Conservation (phyloP, 805 yeast species). For the Yarrowia deformans region DNA sequence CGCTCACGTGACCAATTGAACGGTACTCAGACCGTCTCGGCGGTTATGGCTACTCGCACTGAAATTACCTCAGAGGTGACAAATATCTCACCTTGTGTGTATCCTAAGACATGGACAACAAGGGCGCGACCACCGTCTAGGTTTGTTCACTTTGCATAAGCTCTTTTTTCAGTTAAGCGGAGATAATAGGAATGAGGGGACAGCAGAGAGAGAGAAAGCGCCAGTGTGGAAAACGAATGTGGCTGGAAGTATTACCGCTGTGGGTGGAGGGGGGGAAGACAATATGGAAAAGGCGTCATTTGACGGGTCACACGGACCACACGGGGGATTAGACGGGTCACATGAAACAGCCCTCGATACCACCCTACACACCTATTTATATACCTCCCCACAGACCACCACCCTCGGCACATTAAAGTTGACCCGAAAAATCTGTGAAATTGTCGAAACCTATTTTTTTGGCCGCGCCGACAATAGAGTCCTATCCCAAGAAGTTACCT, state of each 20-base stretch:
- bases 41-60: not conserved
- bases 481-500: not conserved
- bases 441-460: slow-evolving; percentile 35
- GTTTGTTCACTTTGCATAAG: slow-evolving; percentile 30
- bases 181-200: slow-evolving; percentile 34
- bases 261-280: too few relatives aligned
- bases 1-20: too few relatives aligned
- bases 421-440: slow-evolving; percentile 39
- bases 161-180: slow-evolving; percentile 32
- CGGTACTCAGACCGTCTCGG: not conserved
- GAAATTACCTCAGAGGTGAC: slow-evolving; percentile 35
- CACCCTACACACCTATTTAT: too few relatives aligned
- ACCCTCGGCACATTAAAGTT: slow-evolving; percentile 37
- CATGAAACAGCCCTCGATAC: too few relatives aligned
- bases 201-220: not conserved
- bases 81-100: slow-evolving; percentile 20
- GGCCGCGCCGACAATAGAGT: not conserved
- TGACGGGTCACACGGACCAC: too few relatives aligned
- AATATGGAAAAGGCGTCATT: too few relatives aligned
- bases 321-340: too few relatives aligned
- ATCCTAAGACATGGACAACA: slow-evolving; percentile 20
- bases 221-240: not conserved
- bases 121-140: not conserved
- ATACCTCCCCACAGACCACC: not conserved
- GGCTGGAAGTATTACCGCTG: not conserved